These are phyloP conservation scores for Blastobotrys petasosporus DNA, from an alignment of 1,139 yeast genomes.

Conservation along the genomic window DNA sequence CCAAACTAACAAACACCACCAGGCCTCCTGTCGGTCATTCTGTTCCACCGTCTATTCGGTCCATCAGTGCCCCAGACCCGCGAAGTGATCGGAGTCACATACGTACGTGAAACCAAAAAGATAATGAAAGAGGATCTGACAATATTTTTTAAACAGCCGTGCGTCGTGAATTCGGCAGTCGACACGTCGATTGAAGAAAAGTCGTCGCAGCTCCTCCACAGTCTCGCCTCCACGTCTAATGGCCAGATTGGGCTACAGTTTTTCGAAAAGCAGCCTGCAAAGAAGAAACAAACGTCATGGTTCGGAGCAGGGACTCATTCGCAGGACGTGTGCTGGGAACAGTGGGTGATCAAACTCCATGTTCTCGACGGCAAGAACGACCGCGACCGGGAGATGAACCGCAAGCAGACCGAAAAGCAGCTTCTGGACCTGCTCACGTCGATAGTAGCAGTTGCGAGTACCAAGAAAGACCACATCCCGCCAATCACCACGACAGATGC, in stretches of 20 bases:
- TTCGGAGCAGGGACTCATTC: constrained; percentile 13
- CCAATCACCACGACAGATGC: constrained; percentile 63
- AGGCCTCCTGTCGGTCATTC: constrained; percentile 62
- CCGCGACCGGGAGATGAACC: constrained; percentile 17
- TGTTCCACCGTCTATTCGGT: constrained; percentile 68
- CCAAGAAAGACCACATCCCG: constrained; percentile 62
- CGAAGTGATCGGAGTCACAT: constrained; percentile 39
- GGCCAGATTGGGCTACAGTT: constrained; percentile 32
- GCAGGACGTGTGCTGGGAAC: constrained; percentile 45
- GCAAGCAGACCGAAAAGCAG: constrained; percentile 19
- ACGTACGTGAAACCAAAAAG: too few relatives aligned
- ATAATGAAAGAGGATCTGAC: constrained; percentile 10
- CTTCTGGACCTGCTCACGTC: constrained; percentile 43
- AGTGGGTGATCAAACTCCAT: constrained; percentile 40
- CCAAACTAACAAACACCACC: constrained; percentile 2
- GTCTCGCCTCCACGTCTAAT: constrained; percentile 11
- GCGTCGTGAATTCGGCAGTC: constrained; percentile 27
- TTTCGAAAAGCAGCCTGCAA: constrained; percentile 33
- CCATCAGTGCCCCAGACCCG: constrained; percentile 50
- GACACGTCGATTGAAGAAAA: constrained; percentile 29
- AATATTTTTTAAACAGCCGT: constrained; percentile 21
- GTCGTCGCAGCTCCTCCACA: constrained; percentile 25
- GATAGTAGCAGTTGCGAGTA: constrained; percentile 49
- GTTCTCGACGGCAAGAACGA: constrained; percentile 28
- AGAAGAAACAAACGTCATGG: constrained; percentile 21